Evolutionary conservation across 1,284 basidiomycete species (phyloP), one percentile per base, ranked within the genome.

Genomic region (Microbotryomycetes sp.): DNA sequence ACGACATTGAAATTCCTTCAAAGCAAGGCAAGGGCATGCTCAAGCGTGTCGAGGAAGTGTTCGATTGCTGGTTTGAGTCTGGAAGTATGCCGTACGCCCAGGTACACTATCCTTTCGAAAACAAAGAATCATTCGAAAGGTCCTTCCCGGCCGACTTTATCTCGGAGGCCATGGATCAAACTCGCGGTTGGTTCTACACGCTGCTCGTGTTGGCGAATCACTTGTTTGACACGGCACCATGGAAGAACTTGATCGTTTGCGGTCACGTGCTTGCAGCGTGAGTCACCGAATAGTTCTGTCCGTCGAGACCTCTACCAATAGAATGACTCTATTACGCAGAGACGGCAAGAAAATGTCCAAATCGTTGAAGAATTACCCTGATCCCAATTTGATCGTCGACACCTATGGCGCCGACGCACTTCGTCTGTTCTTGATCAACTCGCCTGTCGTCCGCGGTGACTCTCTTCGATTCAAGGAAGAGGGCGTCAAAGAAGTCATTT

Each of bases 321-420:
- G 26, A 45, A 57, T 53, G n/a, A n/a, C n/a, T n/a, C n/a, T n/a
- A n/a, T 52, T 18, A 4, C 56, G 31, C 3, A 29, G 55, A 7
- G 93, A 99, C 73, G 96, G 96, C 57, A 97, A 96, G 81, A 99
- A 99, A 81, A 99, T 99, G 96, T 92, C 89, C 79, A 99, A 99
- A 80, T 94, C 90, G 77, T 78, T 96, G 67, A 87, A 87, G 75
- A 99, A 99, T 78, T 99, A 93, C 77, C 94, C 96, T n/a, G 94
- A 99, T 75, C 96, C 96, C 7, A 90, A 86, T 74, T 72, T 91
- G 61, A 83, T 98, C 75, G 87, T 99, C 67, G 81, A 93, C 74
- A 85, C 85, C 71, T 97, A 91, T 76, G 94, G 96, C 61, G 96
- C 94, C 41, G 96, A 99, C 74, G 91, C 93, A 3, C 89, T 93